These are phyloP conservation scores for Cryptosporidium ryanae DNA, from an alignment of 169 alveolate species.

Conservation along the genomic window DNA sequence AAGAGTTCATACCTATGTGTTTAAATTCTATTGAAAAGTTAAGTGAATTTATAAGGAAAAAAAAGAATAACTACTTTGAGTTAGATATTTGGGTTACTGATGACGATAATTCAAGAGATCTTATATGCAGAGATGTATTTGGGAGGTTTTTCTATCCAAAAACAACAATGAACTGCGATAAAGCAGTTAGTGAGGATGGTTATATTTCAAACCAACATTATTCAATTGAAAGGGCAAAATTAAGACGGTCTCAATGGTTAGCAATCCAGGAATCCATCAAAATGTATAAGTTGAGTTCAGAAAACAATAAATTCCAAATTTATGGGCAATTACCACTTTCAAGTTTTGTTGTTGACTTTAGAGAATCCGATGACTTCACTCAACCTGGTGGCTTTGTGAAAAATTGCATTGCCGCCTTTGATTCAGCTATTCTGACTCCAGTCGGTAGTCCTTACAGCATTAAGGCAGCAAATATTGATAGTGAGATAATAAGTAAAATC, in stretches of 20 bases:
- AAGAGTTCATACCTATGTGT: conserved; percentile 51
- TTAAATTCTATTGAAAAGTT: conserved; percentile 47
- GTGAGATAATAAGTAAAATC: conserved; percentile 16
- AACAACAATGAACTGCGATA: conserved; percentile 26
- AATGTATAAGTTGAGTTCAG: conserved; percentile 1
- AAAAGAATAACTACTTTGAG: background rate
- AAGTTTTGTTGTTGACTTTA: conserved; percentile 64
- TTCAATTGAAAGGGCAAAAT: conserved; percentile 22
- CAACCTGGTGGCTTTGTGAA: conserved; percentile 55
- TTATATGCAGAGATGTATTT: conserved; percentile 66
- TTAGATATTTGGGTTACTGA: conserved; percentile 55
- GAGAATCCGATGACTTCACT: conserved; percentile 44
- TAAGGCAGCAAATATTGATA: conserved; percentile 1
- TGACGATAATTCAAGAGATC: conserved; percentile 39
- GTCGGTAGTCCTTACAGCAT: conserved; percentile 55
- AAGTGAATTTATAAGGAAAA: conserved; percentile 1
- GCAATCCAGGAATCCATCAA: conserved; percentile 47
- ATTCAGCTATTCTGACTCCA: conserved; percentile 44
- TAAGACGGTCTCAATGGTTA: conserved; percentile 62
- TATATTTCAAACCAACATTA: conserved; percentile 1
- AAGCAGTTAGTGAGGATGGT: conserved; percentile 2
- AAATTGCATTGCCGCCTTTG: conserved; percentile 68
- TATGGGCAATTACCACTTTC: conserved; percentile 11
- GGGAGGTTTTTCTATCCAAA: conserved; percentile 68
- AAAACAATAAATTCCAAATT: background rate